These are phyloP conservation scores for Camellia lanceoleosa DNA, from an alignment of 148 eudicot species.

Conservation along the genomic window DNA sequence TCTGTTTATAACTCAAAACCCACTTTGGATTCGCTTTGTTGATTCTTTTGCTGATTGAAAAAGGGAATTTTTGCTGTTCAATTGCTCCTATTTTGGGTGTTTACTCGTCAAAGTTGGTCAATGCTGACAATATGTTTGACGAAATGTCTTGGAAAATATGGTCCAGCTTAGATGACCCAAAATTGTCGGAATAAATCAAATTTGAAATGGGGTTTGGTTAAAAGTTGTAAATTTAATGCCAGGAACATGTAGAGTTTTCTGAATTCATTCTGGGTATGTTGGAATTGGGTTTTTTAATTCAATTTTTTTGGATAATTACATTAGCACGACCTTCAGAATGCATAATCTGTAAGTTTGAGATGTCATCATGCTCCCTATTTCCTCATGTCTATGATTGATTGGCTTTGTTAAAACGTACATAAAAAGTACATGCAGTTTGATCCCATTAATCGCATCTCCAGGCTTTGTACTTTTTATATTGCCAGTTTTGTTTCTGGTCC, in stretches of 20 bases:
- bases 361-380: background rate
- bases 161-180: background rate
- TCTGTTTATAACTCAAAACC: background rate
- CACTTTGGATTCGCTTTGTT: background rate
- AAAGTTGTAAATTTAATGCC: constrained; percentile 3
- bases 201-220: background rate
- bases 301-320: too few species aligned
- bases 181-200: background rate
- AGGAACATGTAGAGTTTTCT: background rate
- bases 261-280: constrained; percentile 1
- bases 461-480: too few species aligned
- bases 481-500: background rate
- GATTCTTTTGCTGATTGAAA: background rate
- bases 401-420: background rate
- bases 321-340: too few species aligned
- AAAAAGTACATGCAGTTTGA: too few species aligned
- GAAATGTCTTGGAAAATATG: background rate
- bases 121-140: background rate
- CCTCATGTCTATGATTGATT: constrained; percentile 1
- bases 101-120: background rate
- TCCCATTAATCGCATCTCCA: too few species aligned
- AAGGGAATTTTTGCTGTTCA: too few species aligned
- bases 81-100: background rate
- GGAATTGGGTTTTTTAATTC: background rate
- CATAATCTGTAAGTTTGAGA: too few species aligned